Base-by-base conservation (phyloP, 139 green algal genomes). In the Chara braunii region DNA sequence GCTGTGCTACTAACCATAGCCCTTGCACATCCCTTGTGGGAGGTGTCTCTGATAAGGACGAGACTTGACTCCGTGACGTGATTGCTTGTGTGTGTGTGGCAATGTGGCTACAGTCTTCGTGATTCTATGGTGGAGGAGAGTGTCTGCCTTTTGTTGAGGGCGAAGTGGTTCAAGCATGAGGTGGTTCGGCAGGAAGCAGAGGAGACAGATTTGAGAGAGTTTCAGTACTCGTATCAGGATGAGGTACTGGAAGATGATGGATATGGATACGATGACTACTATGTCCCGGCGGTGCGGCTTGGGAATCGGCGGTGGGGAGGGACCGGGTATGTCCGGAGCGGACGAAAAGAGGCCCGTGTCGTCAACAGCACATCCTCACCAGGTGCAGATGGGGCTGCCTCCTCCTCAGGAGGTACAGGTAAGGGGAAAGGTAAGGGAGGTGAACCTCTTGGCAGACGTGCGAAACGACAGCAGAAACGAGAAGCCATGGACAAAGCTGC, bases 291-390 rank as follows among this genome's bases (percentile, higher is more conserved):
- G 78, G 14, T 81, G 89, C 43, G 72, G 81, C 43, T 94, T 14
- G 88, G 87, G 52, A 94, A 94, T 69, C 74, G 88, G 24, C 77
- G 88, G 11, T 88, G 82, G 63, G 88, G 88, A 6, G 80, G 88
- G 53, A 80, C 79, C 31, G 83, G 82, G 5, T 85, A 64, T 68
- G 78, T 87, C 63, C 73, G 81, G 29, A 60, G 66, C 9, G 81
- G 81, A 0, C 67, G 75, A 22, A 61, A 54, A 45, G 66, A 70
- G 56, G 66, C 66, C 0, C 62, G 62, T 31, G 26, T 30, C 4
- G 60, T 70, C 3, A 32, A 5, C 40, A 8, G 29, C 8, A 63
- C 8, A 51, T 31, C 30, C 45, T 55, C 45, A 5, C 8, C 45
- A 7, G 35, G 7, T 30, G 35, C 5, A 40, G 45, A 31, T 14